These are phyloP conservation scores for Mortierella alpina DNA, from an alignment of 192 early-diverging fungal genomes.

Conservation along the genomic window DNA sequence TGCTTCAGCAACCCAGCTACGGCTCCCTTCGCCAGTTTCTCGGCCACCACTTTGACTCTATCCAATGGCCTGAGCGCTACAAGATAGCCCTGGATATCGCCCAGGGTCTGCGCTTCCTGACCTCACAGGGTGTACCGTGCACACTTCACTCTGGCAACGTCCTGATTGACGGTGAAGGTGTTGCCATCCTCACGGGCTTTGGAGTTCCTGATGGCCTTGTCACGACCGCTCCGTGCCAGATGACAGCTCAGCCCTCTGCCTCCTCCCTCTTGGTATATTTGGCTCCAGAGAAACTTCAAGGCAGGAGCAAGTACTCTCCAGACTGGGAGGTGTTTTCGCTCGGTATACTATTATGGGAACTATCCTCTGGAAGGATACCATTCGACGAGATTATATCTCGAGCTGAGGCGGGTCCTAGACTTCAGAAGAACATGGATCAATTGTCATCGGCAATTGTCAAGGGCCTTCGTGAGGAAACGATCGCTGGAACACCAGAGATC, in stretches of 20 bases:
- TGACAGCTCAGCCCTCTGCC: constrained; percentile 33
- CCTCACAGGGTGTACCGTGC: constrained; percentile 27
- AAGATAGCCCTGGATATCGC: constrained; percentile 46
- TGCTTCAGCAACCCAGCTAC: constrained; percentile 40
- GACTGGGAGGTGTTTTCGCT: constrained; percentile 52
- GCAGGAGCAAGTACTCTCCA: constrained; percentile 7
- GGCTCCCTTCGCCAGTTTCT: constrained; percentile 53
- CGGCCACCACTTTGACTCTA: constrained; percentile 43
- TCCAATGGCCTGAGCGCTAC: constrained; percentile 52
- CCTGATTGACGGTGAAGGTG: constrained; percentile 44
- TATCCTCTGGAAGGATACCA: constrained; percentile 41
- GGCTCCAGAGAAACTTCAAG: constrained; percentile 36
- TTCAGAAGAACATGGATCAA: constrained; percentile 44
- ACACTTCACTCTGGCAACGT: constrained; percentile 50
- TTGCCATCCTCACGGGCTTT: constrained; percentile 47
- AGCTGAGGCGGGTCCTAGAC: constrained; percentile 40
- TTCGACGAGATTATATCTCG: constrained; percentile 53
- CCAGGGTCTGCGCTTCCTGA: constrained; percentile 46
- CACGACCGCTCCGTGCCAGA: constrained; percentile 45
- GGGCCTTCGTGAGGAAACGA: constrained; percentile 46
- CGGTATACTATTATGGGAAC: constrained; percentile 44
- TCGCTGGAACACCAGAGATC: constrained; percentile 49
- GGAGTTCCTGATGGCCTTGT: constrained; percentile 35
- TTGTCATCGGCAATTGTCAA: constrained; percentile 29
- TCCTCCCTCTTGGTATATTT: constrained; percentile 32